Base-by-base conservation (phyloP, 1,284 basidiomycete species). In the Moesziomyces aphidis region DNA sequence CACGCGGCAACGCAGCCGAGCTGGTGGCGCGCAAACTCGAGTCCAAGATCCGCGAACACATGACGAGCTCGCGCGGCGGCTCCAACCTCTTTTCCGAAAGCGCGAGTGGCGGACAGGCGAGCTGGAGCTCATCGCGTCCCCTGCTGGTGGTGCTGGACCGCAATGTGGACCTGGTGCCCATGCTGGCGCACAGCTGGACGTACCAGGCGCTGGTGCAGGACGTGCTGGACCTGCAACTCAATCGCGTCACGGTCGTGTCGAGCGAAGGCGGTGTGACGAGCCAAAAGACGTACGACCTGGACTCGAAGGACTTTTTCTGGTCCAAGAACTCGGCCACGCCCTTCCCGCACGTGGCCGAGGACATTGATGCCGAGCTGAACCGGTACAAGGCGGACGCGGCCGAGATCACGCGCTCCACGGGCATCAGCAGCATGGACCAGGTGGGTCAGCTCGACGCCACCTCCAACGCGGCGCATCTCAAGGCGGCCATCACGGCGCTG, bases 301-400 rank as follows among this genome's bases (percentile, higher is more conserved):
- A 99, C 85, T 91, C 93, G 15, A 97, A 97, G 81, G 97, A 99
- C 86, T 99, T 97, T 85, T 99, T 99, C 88, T 99, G 97, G 97
- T 91, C 91, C 10, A 94, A 94, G 86, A 97, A 99, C 82, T 94
- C 95, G 1, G 91, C 92, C 7, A 94, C 93, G 74, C 97, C 97
- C 0, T 99, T 99, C 88, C 97, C 97, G 34, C 94, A 97, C 80
- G 97, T 99, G 2, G 96, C 97, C 1, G 97, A 98, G 84, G 95
- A 99, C 78, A 98, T 99, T 58, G 95, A 99, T 81, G 83, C 88
- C 5, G 97, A 99, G 85, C 87, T 99, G 72, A 94, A 92, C 85
- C 91, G 76, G 46, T 99, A 99, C 86, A 99, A 98, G 86, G 89
- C 92, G 77, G 97, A 99, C 80, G 95, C 97, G 2, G 95, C 94